Percentiles rank a stretch among this genome's conserved stretches.
phyloP scores from a whole-genome alignment of 192 early-diverging fungal species.

The Coemansia sp. region DNA sequence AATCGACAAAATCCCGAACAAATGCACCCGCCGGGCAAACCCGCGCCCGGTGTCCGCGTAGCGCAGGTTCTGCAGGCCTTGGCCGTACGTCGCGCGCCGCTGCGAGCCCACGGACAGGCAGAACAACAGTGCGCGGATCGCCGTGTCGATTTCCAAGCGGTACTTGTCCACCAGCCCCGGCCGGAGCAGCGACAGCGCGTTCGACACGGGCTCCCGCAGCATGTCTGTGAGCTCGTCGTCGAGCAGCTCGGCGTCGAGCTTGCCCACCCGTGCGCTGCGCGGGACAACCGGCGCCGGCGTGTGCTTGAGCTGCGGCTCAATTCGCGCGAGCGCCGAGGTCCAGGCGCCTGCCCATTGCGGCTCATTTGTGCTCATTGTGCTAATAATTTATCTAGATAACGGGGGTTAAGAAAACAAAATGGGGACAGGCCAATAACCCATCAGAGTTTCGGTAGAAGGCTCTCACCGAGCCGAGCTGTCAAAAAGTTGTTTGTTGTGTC shows the following conservation, averaged over 20 bases:
- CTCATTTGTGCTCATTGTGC: slow-evolving; percentile 3
- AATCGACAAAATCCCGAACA: slow-evolving; percentile 59
- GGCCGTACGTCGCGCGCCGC: slow-evolving; percentile 74
- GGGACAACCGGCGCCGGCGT: slow-evolving; percentile 53
- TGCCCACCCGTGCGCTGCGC: slow-evolving; percentile 63
- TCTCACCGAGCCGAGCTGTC: too few species aligned
- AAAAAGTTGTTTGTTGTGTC: too few species aligned
- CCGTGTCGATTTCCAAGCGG: slow-evolving; percentile 69
- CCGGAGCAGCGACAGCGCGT: slow-evolving; percentile 59
- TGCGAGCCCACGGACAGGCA: slow-evolving; percentile 69
- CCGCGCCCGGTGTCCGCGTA: slow-evolving; percentile 65
- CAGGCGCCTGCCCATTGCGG: slow-evolving; percentile 42
- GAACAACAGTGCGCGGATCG: slow-evolving; percentile 68
- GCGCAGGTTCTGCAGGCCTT: slow-evolving; percentile 78
- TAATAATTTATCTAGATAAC: neutral
- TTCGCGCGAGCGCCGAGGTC: slow-evolving; percentile 34
- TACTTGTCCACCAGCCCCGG: slow-evolving; percentile 59
- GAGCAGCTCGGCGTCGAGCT: slow-evolving; percentile 81
- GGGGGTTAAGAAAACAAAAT: too few species aligned
- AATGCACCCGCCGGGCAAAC: slow-evolving; percentile 10
- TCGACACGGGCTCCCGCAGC: slow-evolving; percentile 74
- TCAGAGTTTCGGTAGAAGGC: too few species aligned
- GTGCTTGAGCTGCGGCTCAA: slow-evolving; percentile 60
- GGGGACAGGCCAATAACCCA: too few species aligned
- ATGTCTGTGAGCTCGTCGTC: slow-evolving; percentile 74